Percentiles rank a stretch among this genome's conserved stretches.
phyloP scores from a whole-genome alignment of 129 eudicot species.

The Artemisia annua region DNA sequence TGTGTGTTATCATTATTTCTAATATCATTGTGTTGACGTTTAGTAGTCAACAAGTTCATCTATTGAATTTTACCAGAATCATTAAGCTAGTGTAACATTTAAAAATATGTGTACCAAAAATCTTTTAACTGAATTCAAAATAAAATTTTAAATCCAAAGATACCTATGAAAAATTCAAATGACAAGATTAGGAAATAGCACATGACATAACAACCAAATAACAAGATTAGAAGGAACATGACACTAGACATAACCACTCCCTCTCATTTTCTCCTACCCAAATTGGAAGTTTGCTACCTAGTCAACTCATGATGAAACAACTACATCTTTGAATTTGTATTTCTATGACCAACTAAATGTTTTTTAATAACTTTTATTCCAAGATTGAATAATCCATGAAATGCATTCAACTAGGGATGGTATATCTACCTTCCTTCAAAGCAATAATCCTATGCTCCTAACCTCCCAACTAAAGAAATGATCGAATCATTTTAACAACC shows the following conservation, averaged over 20 bases:
- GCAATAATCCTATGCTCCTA: constrained; percentile 19
- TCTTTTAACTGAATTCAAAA: too few species aligned
- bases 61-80: too few species aligned
- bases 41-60: too few species aligned
- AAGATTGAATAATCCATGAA: constrained; percentile 18
- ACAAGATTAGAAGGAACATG: background rate
- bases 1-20: too few species aligned
- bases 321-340: background rate
- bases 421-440: constrained; percentile 33
- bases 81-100: too few species aligned
- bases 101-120: too few species aligned
- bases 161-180: too few species aligned
- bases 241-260: background rate
- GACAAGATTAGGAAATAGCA: background rate
- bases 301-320: background rate
- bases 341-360: constrained; percentile 3
- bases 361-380: background rate
- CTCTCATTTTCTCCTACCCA: background rate
- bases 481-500: constrained; percentile 35
- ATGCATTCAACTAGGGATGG: constrained; percentile 38
- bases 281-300: background rate
- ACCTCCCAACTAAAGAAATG: constrained; percentile 24
- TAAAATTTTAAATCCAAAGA: too few species aligned
- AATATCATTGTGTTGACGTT: too few species aligned
- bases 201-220: constrained; percentile 3